phyloP scores from a whole-genome alignment of 2,329 filamentous ascomycete genomes.

The Trichoderma guizhouense region DNA sequence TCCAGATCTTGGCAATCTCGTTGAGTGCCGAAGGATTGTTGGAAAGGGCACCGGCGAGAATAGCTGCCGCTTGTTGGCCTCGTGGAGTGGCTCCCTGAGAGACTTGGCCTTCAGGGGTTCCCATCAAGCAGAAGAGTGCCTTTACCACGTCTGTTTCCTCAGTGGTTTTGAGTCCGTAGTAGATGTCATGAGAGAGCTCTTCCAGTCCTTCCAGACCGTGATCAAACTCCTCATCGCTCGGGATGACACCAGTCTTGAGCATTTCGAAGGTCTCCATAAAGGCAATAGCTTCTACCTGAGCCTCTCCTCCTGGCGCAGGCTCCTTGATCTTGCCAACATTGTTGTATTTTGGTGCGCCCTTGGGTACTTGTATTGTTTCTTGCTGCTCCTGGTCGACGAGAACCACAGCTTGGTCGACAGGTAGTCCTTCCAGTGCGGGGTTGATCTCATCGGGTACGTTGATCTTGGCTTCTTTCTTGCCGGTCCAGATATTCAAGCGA shows the following conservation, averaged over 20 bases:
- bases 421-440: conserved; percentile 47
- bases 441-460: conserved; percentile 55
- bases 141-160: conserved; percentile 53
- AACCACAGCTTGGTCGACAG: conserved; percentile 51
- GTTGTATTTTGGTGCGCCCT: conserved; percentile 56
- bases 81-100: conserved; percentile 32
- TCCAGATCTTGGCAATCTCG: conserved; percentile 49
- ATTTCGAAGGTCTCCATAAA: conserved; percentile 38
- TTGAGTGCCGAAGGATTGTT: conserved; percentile 62
- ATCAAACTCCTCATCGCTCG: conserved; percentile 39
- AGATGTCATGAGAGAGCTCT: conserved; percentile 65
- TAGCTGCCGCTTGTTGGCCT: conserved; percentile 53
- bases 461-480: conserved; percentile 63
- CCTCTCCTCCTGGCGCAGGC: conserved; percentile 32
- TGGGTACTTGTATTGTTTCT: conserved; percentile 37
- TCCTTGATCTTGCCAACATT: conserved; percentile 55
- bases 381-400: conserved; percentile 48
- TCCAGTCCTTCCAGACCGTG: conserved; percentile 55
- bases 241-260: conserved; percentile 43
- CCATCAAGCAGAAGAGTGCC: conserved; percentile 56
- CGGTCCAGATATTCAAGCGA: conserved; percentile 61
- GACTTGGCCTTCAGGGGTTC: conserved; percentile 27
- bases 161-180: conserved; percentile 63
- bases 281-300: conserved; percentile 30
- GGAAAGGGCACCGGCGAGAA: conserved; percentile 56